Conservation (phyloP, 2,329 filamentous ascomycete species). For the Sphaerostilbella broomeana region DNA sequence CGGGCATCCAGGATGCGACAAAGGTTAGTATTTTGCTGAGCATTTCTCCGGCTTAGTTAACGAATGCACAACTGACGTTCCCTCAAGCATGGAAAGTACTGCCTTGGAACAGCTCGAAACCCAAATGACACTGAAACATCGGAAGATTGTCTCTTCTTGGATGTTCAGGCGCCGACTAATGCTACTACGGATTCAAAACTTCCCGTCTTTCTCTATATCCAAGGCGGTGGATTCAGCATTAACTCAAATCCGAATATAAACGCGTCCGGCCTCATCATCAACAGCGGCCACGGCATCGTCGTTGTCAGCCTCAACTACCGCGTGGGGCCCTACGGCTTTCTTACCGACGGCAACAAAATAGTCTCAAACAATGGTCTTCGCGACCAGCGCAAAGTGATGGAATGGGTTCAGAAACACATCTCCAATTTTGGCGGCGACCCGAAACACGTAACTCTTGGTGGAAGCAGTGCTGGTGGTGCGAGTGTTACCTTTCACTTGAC, state of each 20-base stretch:
- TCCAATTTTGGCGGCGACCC: constrained; percentile 62
- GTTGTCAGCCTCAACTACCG: constrained; percentile 72
- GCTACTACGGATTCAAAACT: constrained; percentile 44
- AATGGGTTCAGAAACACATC: constrained; percentile 66
- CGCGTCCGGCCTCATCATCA: constrained; percentile 50
- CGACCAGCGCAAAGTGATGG: constrained; percentile 61
- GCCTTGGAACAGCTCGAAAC: constrained; percentile 25
- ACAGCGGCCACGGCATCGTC: constrained; percentile 54
- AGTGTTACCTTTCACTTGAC: constrained; percentile 60
- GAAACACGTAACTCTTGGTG: constrained; percentile 59
- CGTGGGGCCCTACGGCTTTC: constrained; percentile 67
- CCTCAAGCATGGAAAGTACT: constrained; percentile 13
- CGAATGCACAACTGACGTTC: neutral
- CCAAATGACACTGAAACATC: constrained; percentile 26
- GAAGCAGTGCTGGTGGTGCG: constrained; percentile 60
- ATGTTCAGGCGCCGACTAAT: constrained; percentile 54
- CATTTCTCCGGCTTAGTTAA: too few relatives aligned
- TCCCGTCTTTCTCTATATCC: constrained; percentile 56
- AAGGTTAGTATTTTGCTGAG: constrained; percentile 38
- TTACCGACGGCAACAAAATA: constrained; percentile 51
- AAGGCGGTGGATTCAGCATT: constrained; percentile 55
- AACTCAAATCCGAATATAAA: constrained; percentile 48
- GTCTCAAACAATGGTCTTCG: constrained; percentile 62
- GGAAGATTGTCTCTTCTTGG: constrained; percentile 66
- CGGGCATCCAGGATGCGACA: constrained; percentile 46